Base-by-base conservation (phyloP, 1,284 basidiomycete genomes). In the Irpex sp. region DNA sequence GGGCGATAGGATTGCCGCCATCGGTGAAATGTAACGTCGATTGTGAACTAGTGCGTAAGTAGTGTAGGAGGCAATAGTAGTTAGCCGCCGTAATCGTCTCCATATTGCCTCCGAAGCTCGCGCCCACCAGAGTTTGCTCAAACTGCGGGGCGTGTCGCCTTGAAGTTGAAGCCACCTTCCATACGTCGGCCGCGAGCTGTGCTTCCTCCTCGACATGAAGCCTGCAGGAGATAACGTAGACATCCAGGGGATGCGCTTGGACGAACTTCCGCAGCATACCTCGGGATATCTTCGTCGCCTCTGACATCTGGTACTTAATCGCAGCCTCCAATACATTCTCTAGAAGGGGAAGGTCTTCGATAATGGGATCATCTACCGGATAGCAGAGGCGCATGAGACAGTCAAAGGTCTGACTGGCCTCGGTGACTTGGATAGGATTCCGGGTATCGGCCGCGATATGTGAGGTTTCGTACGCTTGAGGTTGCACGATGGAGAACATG, bases 191-290 rank as follows among this genome's bases (percentile, higher is more conserved):
- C 0, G 68, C 67, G 11, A 56, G 15, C 1, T 37, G 13, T 4
- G 65, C 67, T 48, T 68, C 65, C 11, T 51, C 34, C 19, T 67
- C 60, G 19, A 76, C 70, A 2, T 61, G 61, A 55, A 72, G 69
- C 4, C 71, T 70, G 60, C 72, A 66, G 3, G 76, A 74, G 54
- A 79, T 69, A 8, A 73, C 73, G 57, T 75, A 78, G 4, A 74
- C 58, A n/a, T 69, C 69, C n/a, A 76, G 56, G 0, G 79, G 71
- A 8, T 74, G 69, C 6, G 66, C 64, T 17, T 65, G 62, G 19
- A 77, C 31, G 56, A 75, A 70, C 0, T 60, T 19, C 11, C 47
- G 54, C 11, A 68, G 54, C 15, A 21, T 13, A 1, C 5, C n/a
- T 21, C 40, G 61, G 9, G 62, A 26, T 5, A 60, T 7, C 7